phyloP scores from a whole-genome alignment of 2,329 filamentous ascomycete genomes.

The Cercospora zeina region DNA sequence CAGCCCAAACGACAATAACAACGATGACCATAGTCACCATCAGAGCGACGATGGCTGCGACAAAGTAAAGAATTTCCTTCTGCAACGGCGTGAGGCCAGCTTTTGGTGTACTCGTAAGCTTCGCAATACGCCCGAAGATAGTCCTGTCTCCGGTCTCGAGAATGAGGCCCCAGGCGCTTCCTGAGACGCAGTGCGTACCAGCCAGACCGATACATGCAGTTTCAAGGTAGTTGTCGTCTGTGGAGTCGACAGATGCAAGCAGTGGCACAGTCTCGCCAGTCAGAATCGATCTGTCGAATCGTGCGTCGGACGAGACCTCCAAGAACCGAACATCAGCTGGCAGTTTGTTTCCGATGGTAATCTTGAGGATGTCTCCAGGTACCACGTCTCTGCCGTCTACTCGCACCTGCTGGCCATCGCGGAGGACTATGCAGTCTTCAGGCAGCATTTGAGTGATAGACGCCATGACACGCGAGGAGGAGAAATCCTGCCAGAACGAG shows the following conservation, averaged over 20 bases:
- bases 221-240: conserved; percentile 73
- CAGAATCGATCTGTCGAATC: conserved; percentile 71
- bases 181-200: conserved; percentile 75
- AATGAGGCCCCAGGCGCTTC: conserved; percentile 65
- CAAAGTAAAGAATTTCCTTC: conserved; percentile 71
- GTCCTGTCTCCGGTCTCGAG: conserved; percentile 71
- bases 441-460: conserved; percentile 81
- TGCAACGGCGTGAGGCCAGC: conserved; percentile 68
- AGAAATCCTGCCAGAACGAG: conserved; percentile 70
- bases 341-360: conserved; percentile 72
- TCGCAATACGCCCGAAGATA: conserved; percentile 72
- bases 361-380: conserved; percentile 67
- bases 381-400: conserved; percentile 58
- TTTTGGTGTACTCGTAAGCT: conserved; percentile 68
- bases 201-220: conserved; percentile 74
- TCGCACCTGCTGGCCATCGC: conserved; percentile 55
- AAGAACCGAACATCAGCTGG: conserved; percentile 72
- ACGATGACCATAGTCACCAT: conserved; percentile 67
- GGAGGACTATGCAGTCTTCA: conserved; percentile 65
- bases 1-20: conserved; percentile 57
- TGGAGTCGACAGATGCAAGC: conserved; percentile 63
- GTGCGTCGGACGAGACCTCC: conserved; percentile 66
- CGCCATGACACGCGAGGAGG: conserved; percentile 72
- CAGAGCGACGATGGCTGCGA: conserved; percentile 66
- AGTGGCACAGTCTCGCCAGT: conserved; percentile 66